Evolutionary conservation across 2,329 filamentous ascomycete species (phyloP), one percentile per base, ranked within the genome.

Genomic region (Botrytis byssoidea): DNA sequence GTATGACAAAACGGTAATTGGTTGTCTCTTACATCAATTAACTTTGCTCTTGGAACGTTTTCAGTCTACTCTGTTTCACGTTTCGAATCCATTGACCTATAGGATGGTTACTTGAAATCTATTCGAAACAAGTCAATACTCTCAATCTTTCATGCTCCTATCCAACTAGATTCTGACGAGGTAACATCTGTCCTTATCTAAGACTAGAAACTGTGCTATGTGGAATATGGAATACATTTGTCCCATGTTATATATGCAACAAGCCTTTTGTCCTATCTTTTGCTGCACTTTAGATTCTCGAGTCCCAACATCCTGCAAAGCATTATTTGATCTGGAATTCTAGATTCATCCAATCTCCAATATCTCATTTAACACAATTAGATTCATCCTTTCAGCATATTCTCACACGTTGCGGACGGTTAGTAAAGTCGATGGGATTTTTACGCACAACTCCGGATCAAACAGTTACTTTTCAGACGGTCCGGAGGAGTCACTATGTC

Each of bases 291-390:
- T 55, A 18, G 65, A 67, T 57, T 37, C n/a, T 69, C 48, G 37
- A 69, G 37, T 69, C 66, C 48, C 46, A 55, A 68, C 32, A 22
- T 55, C 32, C 65, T 68, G 46, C 46, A 68, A 29, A 25, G 35
- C 46, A 55, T 40, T 29, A n/a, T n/a, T 55, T 55, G 48, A 16
- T n/a, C 48, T 55, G 25, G 25, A 40, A 55, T 20, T 51, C 14
- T 37, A 48, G 32, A 37, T 18, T 22, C 18, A 25, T 42, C 40
- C 48, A 18, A 68, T 57, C 42, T 22, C 57, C 18, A 7, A 42
- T 6, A 14, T 42, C n/a, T 29, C 37, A 69, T 32, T 18, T 18
- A 20, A 10, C 40, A 12, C 35, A 22, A 69, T 44, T 57, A n/a
- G 48, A 69, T 44, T 4, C 46, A 44, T 25, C 9, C 35, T 32